A percentile compares a stretch with the other conserved stretches of the same genome.
Conservation (phyloP, 2,329 filamentous ascomycete species). For the Colletotrichum tropicale region DNA sequence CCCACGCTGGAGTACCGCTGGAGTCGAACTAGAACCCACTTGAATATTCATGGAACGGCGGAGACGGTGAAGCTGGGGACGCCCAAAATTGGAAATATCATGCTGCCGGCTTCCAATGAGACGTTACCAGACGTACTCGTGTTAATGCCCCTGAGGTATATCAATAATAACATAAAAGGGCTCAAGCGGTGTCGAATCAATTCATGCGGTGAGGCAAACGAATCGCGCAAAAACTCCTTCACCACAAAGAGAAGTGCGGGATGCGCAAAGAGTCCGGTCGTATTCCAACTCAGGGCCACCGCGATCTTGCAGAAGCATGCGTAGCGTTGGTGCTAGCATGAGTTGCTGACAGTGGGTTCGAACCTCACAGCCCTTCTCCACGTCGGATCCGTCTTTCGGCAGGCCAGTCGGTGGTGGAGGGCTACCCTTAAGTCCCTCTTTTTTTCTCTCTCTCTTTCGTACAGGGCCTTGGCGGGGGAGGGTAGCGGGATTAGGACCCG, state of each 20-base stretch:
- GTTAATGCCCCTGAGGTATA: neutral
- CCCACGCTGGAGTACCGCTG: constrained; percentile 3
- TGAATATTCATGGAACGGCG: constrained; percentile 10
- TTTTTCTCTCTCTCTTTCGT: neutral
- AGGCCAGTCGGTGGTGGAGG: constrained; percentile 2
- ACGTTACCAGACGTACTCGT: neutral
- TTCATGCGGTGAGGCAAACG: neutral
- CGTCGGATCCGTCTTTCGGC: constrained; percentile 5
- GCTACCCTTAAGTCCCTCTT: constrained; percentile 16
- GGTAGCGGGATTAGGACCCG: neutral
- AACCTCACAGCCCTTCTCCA: constrained; percentile 3
- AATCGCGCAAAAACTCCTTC: neutral
- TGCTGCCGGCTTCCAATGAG: neutral
- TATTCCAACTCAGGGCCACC: neutral
- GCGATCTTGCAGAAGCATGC: neutral
- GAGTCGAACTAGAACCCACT: constrained; percentile 7
- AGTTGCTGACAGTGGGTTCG: neutral
- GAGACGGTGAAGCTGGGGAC: neutral
- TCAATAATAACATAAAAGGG: neutral
- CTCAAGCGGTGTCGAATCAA: neutral
- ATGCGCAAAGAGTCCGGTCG: neutral
- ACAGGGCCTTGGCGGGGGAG: constrained; percentile 14
- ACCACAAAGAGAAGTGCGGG: neutral
- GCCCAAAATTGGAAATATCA: neutral
- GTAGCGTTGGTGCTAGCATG: neutral